phyloP scores from a whole-genome alignment of 2,329 filamentous ascomycete genomes.

The Aspergillus eucalypticola region DNA sequence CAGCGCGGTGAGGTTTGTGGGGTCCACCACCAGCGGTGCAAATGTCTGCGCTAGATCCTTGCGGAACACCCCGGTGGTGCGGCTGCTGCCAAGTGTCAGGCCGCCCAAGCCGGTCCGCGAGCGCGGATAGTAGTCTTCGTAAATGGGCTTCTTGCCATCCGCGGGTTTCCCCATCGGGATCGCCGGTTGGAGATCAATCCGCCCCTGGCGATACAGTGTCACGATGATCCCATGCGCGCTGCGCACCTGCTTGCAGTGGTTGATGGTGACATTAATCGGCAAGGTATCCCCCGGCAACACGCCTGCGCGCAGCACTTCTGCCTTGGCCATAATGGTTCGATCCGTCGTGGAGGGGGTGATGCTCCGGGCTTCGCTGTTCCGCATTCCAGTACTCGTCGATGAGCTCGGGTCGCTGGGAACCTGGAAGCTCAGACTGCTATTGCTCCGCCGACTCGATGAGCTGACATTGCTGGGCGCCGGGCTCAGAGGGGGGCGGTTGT shows the following conservation, averaged over 20 bases:
- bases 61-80: constrained; percentile 88
- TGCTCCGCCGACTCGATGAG: constrained; percentile 68
- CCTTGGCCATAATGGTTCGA: constrained; percentile 81
- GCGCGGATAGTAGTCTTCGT: constrained; percentile 82
- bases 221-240: constrained; percentile 91
- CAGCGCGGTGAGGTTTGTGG: constrained; percentile 71
- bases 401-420: constrained; percentile 49
- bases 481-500: constrained; percentile 46
- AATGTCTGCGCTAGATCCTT: constrained; percentile 92
- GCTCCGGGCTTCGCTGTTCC: constrained; percentile 52
- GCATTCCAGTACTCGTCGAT: constrained; percentile 36
- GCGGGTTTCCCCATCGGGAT: constrained; percentile 61
- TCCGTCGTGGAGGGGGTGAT: constrained; percentile 60
- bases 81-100: constrained; percentile 79
- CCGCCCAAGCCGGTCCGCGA: constrained; percentile 85
- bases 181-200: constrained; percentile 76
- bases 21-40: constrained; percentile 84
- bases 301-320: constrained; percentile 79
- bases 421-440: constrained; percentile 62
- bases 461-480: constrained; percentile 67
- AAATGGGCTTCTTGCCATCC: constrained; percentile 68
- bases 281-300: constrained; percentile 83
- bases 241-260: constrained; percentile 85
- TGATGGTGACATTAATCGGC: constrained; percentile 75
- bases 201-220: constrained; percentile 85